Evolutionary conservation across 1,284 basidiomycete genomes (phyloP).

Genomic region (Schizophyllum commune): DNA sequence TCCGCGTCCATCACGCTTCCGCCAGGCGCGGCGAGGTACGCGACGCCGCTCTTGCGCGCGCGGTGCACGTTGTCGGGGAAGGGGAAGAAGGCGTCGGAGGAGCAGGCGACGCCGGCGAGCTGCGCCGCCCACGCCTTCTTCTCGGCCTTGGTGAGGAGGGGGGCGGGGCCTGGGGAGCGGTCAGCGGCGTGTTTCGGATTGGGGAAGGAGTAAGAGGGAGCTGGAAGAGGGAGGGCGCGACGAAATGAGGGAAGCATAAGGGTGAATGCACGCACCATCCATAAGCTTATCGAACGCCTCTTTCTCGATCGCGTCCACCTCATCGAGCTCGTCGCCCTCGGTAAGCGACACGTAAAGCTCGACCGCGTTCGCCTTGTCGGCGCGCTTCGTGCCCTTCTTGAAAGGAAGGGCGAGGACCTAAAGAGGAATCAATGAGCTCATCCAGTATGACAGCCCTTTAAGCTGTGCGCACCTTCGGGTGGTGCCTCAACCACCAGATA

Average conservation of each 20-base stretch:
- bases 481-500: conserved; percentile 98
- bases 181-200: background rate
- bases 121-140: conserved; percentile 64
- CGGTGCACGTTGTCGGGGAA: conserved; percentile 98
- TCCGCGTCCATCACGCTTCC: conserved; percentile 97
- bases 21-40: conserved; percentile 89
- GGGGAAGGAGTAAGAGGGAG: background rate
- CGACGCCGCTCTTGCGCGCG: conserved; percentile 85
- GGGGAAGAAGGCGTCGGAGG: conserved; percentile 98
- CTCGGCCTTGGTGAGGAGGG: conserved; percentile 65
- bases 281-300: conserved; percentile 90
- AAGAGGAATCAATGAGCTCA: no score
- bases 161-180: conserved; percentile 33
- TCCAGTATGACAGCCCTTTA: no score
- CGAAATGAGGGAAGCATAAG: background rate
- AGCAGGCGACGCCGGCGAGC: conserved; percentile 84
- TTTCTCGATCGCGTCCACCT: conserved; percentile 83
- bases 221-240: background rate
- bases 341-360: conserved; percentile 74
- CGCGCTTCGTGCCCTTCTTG: conserved; percentile 96
- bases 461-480: no score
- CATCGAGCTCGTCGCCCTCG: conserved; percentile 82
- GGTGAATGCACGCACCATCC: conserved; percentile 33
- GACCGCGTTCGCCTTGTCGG: conserved; percentile 97
- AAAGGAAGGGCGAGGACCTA: conserved; percentile 87